Base-by-base conservation (phyloP, 2,329 filamentous ascomycete species). In the Monosporascus sp. region DNA sequence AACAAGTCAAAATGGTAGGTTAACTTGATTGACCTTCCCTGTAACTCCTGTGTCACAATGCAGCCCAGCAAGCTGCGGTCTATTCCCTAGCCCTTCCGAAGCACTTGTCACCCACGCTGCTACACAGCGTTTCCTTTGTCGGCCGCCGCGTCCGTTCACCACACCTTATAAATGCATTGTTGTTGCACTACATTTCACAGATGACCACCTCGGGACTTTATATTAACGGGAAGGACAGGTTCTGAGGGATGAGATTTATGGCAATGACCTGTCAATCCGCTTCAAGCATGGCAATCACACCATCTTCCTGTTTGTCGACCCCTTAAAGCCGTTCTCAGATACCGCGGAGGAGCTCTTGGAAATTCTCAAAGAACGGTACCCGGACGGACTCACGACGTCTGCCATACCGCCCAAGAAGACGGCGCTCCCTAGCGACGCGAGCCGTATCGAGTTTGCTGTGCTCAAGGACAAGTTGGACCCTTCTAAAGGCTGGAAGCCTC, bases 251-350 rank as follows among this genome's bases (percentile, higher is more conserved):
- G 41, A 60, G 19, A 51, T 65, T 19, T 49, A 50, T 9, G 66
- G 67, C 49, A 58, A 60, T 20, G 62, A 67, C 54, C n/a, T 68
- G 56, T 89, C 87, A 9, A 73, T 92, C 52, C 80, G 85, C 55
- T 84, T 92, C 73, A 91, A 90, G 69, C 80, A 88, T 67, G 84
- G 87, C 65, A 82, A 83, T 54, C 81, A 85, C 62, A 91, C 87
- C 4, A 76, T 91, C 59, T 82, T 88, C 62, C 76, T 91, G 54
- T 85, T 88, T 57, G 77, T 87, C 46, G 78, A 83, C 40, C 73
- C 83, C 5, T 72, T 79, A 16, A 77, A 79, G 40, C 70, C 83
- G 11, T 82, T 90, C 63, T 71, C 75, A 17, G 69, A 75, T 1
- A 73, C 88, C 54, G 83, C 83, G 53, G 61, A 74, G 19, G 77